A percentile compares a stretch with the other conserved stretches of the same genome.
Evolutionary conservation across 2,329 filamentous ascomycete species (phyloP).

Genomic region (Spiromastix sp.): DNA sequence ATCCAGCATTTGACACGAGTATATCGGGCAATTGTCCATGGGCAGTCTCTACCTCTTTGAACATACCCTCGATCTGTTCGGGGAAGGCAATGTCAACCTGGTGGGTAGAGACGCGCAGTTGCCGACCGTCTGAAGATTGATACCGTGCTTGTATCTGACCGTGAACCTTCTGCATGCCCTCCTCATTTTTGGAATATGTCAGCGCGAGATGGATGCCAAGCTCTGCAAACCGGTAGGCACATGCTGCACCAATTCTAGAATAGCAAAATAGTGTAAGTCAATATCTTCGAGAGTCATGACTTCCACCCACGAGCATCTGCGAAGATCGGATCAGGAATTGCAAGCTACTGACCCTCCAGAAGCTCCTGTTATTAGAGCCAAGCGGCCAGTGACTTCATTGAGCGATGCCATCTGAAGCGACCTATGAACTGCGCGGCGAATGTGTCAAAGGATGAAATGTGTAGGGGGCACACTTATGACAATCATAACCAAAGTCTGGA

Average conservation of each 20-base stretch:
- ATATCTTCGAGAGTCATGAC: not conserved
- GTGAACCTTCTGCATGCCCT: constrained; percentile 36
- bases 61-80: constrained; percentile 44
- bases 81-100: constrained; percentile 48
- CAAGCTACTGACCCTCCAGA: constrained; percentile 44
- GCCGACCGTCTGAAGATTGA: constrained; percentile 7
- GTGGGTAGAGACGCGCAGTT: constrained; percentile 41
- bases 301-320: not conserved
- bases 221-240: constrained; percentile 44
- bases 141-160: constrained; percentile 10
- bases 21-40: constrained; percentile 52
- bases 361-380: constrained; percentile 52
- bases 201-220: constrained; percentile 47
- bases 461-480: too few relatives aligned
- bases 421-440: too few relatives aligned
- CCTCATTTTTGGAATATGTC: constrained; percentile 46
- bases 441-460: too few relatives aligned
- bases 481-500: too few relatives aligned
- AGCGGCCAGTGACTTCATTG: constrained; percentile 42
- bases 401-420: constrained; percentile 21
- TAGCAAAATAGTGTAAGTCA: not conserved
- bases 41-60: constrained; percentile 41
- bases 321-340: not conserved
- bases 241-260: constrained; percentile 49
- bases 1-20: constrained; percentile 55